Evolutionary conservation across 2,329 filamentous ascomycete genomes (phyloP), one percentile per base, ranked within the genome.

Genomic region (Corniculantispora saksenae): DNA sequence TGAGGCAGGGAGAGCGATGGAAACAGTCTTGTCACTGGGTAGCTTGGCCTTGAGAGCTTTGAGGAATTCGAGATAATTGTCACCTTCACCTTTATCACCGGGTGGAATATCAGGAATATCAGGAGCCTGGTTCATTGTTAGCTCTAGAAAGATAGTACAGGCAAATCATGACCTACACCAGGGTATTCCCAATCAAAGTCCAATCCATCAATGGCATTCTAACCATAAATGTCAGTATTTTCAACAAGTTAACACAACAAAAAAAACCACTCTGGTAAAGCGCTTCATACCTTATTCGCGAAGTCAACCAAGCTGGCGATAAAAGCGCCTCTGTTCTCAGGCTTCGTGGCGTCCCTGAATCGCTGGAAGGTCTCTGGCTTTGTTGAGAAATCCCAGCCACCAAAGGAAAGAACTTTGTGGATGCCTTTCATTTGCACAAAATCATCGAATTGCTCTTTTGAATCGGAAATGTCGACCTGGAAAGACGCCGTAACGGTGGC

Each of bases 161-260:
- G 32, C 10, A 57, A 57, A 27, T 45, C 38, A n/a, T 27, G 23
- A 59, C 21, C 70, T 35, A 74, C 74, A 0, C 72, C 74, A 1
- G 77, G 77, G 62, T 83, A 82, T 63, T 82, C 81, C 82, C 81
- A 84, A 68, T 83, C 80, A 54, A 82, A 71, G 53, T 82, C 80
- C 19, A 82, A 70, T 0, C 81, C 81, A 56, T 82, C 80, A 0
- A 83, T 15, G 9, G 38, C 38, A 43, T 43, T 43, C 38, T 43
- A 67, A 4, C 71, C 69, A 29, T 80, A 48, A 35, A 81, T 53
- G 32, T 76, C 68, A 57, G 83, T 15, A 67, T n/a, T n/a, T n/a
- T n/a, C n/a, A n/a, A n/a, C n/a, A n/a, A n/a, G n/a, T n/a, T n/a
- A n/a, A n/a, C n/a, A n/a, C n/a, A n/a, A n/a, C n/a, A n/a, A n/a